These are phyloP conservation scores for Heliamphora exappendiculata DNA, from an alignment of 148 eudicot species.

Conservation along the genomic window DNA sequence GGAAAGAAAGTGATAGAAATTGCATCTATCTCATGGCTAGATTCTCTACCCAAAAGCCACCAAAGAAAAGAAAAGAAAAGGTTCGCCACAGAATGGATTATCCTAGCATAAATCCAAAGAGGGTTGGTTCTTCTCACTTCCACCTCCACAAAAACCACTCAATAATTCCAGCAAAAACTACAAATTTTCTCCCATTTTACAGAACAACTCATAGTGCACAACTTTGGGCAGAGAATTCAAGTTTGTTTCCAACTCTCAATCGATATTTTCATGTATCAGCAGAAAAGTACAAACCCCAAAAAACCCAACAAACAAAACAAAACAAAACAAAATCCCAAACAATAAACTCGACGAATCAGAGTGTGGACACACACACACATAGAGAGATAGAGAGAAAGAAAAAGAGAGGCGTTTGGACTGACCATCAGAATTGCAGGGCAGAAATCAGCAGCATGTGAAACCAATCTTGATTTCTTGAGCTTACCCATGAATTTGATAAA, in stretches of 20 bases:
- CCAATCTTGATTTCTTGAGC: constrained; percentile 1
- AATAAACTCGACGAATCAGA: neutral
- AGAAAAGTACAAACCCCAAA: constrained; percentile 3
- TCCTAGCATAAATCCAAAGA: neutral
- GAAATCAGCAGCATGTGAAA: constrained; percentile 11
- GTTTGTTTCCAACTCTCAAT: constrained; percentile 3
- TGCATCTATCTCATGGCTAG: neutral
- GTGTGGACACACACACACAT: too few relatives aligned
- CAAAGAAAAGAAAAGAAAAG: constrained; percentile 11
- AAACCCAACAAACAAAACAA: neutral
- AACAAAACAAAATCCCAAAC: neutral
- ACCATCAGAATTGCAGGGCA: constrained; percentile 23
- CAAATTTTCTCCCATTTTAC: neutral
- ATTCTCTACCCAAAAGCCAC: constrained; percentile 8
- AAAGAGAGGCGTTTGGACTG: constrained; percentile 11
- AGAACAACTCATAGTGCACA: constrained; percentile 1
- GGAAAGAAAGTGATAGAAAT: neutral
- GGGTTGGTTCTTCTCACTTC: neutral
- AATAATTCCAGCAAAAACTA: neutral
- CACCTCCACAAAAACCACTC: neutral
- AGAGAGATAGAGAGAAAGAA: neutral
- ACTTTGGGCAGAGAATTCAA: neutral
- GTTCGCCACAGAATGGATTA: constrained; percentile 11
- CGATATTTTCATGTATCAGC: too few relatives aligned
- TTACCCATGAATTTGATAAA: neutral